These are phyloP conservation scores for Saccharum hybrid DNA, from an alignment of 202 grass and related monocot species.

Conservation along the genomic window DNA sequence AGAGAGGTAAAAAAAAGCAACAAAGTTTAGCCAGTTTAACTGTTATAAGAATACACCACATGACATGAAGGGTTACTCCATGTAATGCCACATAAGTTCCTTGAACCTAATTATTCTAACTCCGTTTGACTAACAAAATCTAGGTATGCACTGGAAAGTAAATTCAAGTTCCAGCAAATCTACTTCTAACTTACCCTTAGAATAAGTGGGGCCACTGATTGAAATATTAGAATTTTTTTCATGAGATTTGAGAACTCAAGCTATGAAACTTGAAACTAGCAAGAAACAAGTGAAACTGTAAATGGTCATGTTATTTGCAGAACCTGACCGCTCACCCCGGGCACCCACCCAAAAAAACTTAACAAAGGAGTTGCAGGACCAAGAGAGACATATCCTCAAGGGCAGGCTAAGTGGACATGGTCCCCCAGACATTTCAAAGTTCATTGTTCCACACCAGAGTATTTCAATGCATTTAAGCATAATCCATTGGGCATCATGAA, in stretches of 20 bases:
- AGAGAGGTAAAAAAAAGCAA: too few relatives aligned
- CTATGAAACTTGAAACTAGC: background rate
- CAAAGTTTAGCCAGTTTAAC: too few relatives aligned
- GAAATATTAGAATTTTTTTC: background rate
- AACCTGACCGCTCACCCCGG: background rate
- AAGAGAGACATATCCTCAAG: slow-evolving; percentile 14
- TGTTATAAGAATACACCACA: slow-evolving; percentile 5
- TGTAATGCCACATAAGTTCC: background rate
- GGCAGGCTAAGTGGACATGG: slow-evolving; percentile 15
- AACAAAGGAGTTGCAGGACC: background rate
- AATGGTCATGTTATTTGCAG: slow-evolving; percentile 30
- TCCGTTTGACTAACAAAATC: slow-evolving; percentile 8
- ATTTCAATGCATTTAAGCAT: slow-evolving; percentile 35
- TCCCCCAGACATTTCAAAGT: slow-evolving; percentile 28
- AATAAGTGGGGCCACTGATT: slow-evolving; percentile 1
- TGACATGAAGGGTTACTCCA: background rate
- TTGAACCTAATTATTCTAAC: slow-evolving; percentile 7
- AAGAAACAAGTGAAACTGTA: background rate
- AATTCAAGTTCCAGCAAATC: slow-evolving; percentile 34
- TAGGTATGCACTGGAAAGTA: slow-evolving; percentile 11
- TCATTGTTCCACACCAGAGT: background rate
- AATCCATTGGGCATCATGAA: slow-evolving; percentile 21
- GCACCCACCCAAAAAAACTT: background rate
- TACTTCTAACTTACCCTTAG: slow-evolving; percentile 7
- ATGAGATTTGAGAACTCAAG: slow-evolving; percentile 23